Evolutionary conservation across 1,139 yeast species (phyloP).

Genomic region (Suhomyces wounanorum): DNA sequence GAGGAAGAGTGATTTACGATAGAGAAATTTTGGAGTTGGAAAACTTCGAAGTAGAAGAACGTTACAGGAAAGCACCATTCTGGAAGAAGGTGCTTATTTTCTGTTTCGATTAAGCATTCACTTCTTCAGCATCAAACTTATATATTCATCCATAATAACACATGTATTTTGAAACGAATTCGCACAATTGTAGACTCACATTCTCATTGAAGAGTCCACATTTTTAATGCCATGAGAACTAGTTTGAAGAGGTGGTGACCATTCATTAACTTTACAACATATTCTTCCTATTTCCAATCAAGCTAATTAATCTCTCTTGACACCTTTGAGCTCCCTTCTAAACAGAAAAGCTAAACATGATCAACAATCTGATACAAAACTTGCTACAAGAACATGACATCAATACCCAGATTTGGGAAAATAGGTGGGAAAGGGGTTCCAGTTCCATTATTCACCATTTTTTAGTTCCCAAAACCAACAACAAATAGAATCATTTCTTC

Average conservation of each 20-base stretch:
- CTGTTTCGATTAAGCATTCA: constrained; percentile 18
- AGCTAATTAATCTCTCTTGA: background rate
- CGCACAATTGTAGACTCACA: constrained; percentile 7
- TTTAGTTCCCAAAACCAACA: constrained; percentile 17
- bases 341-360: background rate
- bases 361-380: background rate
- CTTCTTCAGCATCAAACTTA: constrained; percentile 5
- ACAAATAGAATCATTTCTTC: constrained; percentile 12
- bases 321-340: background rate
- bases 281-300: background rate
- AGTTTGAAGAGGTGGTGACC: background rate
- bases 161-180: constrained; percentile 5
- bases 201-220: background rate
- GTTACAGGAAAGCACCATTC: constrained; percentile 23
- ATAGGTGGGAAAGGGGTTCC: background rate
- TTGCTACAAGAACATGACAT: constrained; percentile 6
- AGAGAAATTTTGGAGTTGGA: constrained; percentile 29
- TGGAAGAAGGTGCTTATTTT: constrained; percentile 24
- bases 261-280: background rate
- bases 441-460: constrained; percentile 18
- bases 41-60: constrained; percentile 24
- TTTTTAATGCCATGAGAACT: background rate
- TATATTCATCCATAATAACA: constrained; percentile 3
- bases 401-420: constrained; percentile 6
- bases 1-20: constrained; percentile 26